phyloP scores from a whole-genome alignment of 805 yeast genomes.

The Hanseniaspora taiwanica region DNA sequence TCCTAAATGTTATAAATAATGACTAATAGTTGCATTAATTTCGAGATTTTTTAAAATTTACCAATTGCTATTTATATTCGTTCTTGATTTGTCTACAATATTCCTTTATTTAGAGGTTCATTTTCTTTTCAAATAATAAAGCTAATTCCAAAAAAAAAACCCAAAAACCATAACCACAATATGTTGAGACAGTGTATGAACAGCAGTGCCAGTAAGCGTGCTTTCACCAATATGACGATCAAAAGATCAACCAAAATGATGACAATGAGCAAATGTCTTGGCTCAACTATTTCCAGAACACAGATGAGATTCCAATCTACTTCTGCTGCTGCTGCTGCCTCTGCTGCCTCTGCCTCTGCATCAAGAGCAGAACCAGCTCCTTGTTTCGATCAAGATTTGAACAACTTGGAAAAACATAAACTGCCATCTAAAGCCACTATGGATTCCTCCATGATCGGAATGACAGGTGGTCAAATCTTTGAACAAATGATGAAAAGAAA shows the following conservation, averaged over 20 bases:
- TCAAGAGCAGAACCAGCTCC: slow-evolving; percentile 26
- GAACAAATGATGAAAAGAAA: slow-evolving; percentile 98
- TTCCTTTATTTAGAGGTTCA: too few relatives aligned
- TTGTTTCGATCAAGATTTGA: slow-evolving; percentile 20
- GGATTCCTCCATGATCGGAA: slow-evolving; percentile 86
- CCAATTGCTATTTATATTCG: too few relatives aligned
- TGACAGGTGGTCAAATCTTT: slow-evolving; percentile 97
- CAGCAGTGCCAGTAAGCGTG: slow-evolving; percentile 5
- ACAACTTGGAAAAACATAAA: slow-evolving; percentile 5
- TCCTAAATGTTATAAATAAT: too few relatives aligned
- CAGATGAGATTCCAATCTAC: slow-evolving; percentile 3
- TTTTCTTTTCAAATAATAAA: too few relatives aligned
- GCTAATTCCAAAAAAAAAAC: not conserved
- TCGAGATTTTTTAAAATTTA: too few relatives aligned
- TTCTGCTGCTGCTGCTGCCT: slow-evolving; percentile 4
- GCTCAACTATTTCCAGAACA: slow-evolving; percentile 4
- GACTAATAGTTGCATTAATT: too few relatives aligned
- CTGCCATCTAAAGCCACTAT: slow-evolving; percentile 19
- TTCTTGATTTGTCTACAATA: too few relatives aligned
- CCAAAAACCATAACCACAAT: slow-evolving; percentile 1
- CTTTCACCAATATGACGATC: slow-evolving; percentile 1
- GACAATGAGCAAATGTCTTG: slow-evolving; percentile 5
- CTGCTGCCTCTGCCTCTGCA: slow-evolving; percentile 1
- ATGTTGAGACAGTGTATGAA: slow-evolving; percentile 15
- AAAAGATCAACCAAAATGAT: slow-evolving; percentile 4